Evolutionary conservation across 1,139 yeast genomes (phyloP), one percentile per base, ranked within the genome.

Genomic region (Debaryomyces nepalensis): DNA sequence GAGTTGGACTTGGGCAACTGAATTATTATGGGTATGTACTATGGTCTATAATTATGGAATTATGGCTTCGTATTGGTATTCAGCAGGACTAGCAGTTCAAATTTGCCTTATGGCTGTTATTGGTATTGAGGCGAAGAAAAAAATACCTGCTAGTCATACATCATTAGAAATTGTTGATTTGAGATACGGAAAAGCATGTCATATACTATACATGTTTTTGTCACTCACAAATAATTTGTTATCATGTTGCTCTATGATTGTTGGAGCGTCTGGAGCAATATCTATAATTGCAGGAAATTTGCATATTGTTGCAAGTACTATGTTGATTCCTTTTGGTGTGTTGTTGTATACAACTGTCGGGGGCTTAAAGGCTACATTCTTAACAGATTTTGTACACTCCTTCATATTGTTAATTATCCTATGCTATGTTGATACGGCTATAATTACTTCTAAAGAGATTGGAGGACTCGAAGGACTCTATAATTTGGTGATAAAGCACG

Each of bases 301-400:
- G 34, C 64, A 68, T 39, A 57, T 61, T 37, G 68, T 57, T 27
- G 69, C 69, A 7, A 55, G 63, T 35, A 59, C 66, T 7, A 54
- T 64, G 59, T 55, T 68, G 39, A 62, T 67, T 39, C 71, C 71
- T n/a, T 63, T 67, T 48, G 70, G 71, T 4, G 72, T 68, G 11
- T 47, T 66, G 27, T 44, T 63, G 26, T 67, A 67, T 48, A 68
- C 75, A 2, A 55, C 64, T n/a, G 63, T 66, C 43, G 75, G 74
- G 18, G 75, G 75, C 2, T 58, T 70, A 43, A 68, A 66, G 45
- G 69, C 75, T 10, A 70, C 75, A 2, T 70, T 69, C 42, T 59
- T 66, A 34, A 66, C 72, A 16, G 72, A 67, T 46, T 66, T 55
- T 44, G 63, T 63, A 5, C 72, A 67, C 40, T 53, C 72, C n/a